phyloP scores from a whole-genome alignment of 345 rosid species.

The Angophora floribunda region DNA sequence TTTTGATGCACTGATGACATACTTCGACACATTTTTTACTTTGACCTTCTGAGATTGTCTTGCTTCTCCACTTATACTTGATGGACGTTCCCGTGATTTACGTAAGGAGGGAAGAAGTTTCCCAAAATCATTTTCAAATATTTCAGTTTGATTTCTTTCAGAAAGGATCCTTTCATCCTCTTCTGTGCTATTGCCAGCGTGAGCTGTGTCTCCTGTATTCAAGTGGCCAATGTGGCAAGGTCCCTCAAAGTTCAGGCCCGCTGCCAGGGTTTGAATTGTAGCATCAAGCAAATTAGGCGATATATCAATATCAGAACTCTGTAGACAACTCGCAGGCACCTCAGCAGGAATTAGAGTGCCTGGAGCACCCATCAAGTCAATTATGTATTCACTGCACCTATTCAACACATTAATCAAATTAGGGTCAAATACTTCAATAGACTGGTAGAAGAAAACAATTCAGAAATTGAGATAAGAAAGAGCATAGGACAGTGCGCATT shows the following conservation, averaged over 20 bases:
- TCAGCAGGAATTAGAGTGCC: constrained; percentile 85
- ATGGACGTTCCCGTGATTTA: constrained; percentile 27
- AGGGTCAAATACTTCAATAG: not conserved
- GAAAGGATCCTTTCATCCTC: constrained; percentile 17
- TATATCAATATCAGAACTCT: constrained; percentile 35
- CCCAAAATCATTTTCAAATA: constrained; percentile 60
- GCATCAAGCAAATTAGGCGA: constrained; percentile 25
- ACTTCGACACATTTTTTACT: constrained; percentile 79
- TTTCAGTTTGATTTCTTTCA: constrained; percentile 42
- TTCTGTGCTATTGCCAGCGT: constrained; percentile 24
- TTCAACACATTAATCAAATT: not conserved
- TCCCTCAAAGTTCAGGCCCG: constrained; percentile 8
- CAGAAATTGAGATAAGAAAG: not conserved
- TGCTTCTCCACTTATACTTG: constrained; percentile 30
- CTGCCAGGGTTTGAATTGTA: constrained; percentile 17
- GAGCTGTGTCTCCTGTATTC: constrained; percentile 17
- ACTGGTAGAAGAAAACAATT: not conserved
- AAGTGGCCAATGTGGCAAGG: constrained; percentile 9
- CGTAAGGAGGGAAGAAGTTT: constrained; percentile 39
- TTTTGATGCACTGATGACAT: constrained; percentile 89
- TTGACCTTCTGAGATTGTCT: constrained; percentile 64
- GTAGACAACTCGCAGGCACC: constrained; percentile 67
- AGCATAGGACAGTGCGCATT: not conserved
- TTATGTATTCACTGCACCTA: constrained; percentile 75
- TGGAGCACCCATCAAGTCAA: constrained; percentile 98